Evolutionary conservation across 192 early-diverging fungal genomes (phyloP).

Genomic region (Geranomyces michiganensis): DNA sequence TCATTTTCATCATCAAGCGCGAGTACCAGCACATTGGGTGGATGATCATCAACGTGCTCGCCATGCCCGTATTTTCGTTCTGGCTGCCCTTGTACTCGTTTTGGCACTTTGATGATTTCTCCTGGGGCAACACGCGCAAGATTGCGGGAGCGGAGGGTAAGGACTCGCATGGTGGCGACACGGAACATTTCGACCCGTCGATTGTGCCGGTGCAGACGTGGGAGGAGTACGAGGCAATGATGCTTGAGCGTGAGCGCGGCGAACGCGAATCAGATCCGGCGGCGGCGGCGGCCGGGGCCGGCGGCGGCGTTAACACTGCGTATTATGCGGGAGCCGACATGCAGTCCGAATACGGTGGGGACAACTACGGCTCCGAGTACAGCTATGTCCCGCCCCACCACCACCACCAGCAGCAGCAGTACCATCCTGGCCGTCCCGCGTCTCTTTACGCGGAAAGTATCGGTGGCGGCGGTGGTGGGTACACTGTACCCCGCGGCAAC

Average conservation of each 20-base stretch:
- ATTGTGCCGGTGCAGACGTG: slow-evolving; percentile 48
- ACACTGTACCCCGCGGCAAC: too few species aligned
- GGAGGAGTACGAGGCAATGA: slow-evolving; percentile 44
- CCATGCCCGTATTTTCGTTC: slow-evolving; percentile 84
- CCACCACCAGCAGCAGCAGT: not conserved
- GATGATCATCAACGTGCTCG: slow-evolving; percentile 94
- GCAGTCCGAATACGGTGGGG: slow-evolving; percentile 1
- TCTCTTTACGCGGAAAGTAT: not conserved
- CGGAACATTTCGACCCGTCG: slow-evolving; percentile 55
- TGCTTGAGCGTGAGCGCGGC: slow-evolving; percentile 1
- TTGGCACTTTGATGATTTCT: slow-evolving; percentile 85
- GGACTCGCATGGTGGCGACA: slow-evolving; percentile 61
- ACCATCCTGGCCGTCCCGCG: not conserved
- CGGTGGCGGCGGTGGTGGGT: too few species aligned
- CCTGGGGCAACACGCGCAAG: slow-evolving; percentile 76
- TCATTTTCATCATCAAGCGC: slow-evolving; percentile 85
- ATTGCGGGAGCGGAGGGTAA: slow-evolving; percentile 83
- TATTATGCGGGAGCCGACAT: not conserved
- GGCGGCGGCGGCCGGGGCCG: too few species aligned
- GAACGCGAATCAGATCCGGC: too few species aligned
- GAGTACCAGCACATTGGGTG: slow-evolving; percentile 81
- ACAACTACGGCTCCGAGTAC: slow-evolving; percentile 14
- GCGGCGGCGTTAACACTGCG: not conserved
- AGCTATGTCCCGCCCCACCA: slow-evolving; percentile 13
- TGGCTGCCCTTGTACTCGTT: slow-evolving; percentile 75